phyloP scores from a whole-genome alignment of 1,284 basidiomycete genomes.

The Peniophora sp. region DNA sequence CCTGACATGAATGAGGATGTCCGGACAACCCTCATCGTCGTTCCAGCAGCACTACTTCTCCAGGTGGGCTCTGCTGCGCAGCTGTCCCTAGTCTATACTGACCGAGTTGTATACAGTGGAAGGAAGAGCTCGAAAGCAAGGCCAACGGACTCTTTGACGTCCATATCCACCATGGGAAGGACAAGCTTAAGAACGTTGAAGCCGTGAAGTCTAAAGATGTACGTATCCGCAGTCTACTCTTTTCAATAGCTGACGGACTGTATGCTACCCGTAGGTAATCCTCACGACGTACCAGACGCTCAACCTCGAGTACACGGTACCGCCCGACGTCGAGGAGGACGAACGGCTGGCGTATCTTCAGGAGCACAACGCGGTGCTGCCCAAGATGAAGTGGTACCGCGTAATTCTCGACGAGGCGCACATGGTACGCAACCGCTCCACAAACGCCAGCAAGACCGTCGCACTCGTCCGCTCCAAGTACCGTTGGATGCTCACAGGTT shows the following conservation, averaged over 20 bases:
- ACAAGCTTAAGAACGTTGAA: conserved; percentile 44
- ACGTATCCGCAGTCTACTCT: conserved; percentile 11
- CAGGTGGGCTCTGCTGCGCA: conserved; percentile 32
- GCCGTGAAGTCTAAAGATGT: conserved; percentile 51
- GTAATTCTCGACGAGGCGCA: conserved; percentile 66
- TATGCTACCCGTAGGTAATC: conserved; percentile 36
- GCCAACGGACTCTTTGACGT: conserved; percentile 56
- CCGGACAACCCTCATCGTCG: conserved; percentile 54
- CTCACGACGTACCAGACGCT: conserved; percentile 67
- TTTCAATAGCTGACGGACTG: background rate
- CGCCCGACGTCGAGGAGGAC: conserved; percentile 28
- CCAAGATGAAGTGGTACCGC: conserved; percentile 49
- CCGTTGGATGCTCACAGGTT: conserved; percentile 67
- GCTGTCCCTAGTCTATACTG: background rate
- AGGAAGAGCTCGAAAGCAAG: conserved; percentile 58
- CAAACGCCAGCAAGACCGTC: conserved; percentile 48
- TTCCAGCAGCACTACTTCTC: conserved; percentile 60
- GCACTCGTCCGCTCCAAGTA: conserved; percentile 52
- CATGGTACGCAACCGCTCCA: conserved; percentile 59
- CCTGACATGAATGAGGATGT: conserved; percentile 34
- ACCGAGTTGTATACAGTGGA: conserved; percentile 43
- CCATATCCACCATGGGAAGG: conserved; percentile 58
- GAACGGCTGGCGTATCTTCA: conserved; percentile 36
- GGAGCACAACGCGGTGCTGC: conserved; percentile 40
- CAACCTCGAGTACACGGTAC: conserved; percentile 30